A percentile compares a stretch with the other conserved stretches of the same genome.
Evolutionary conservation across 345 rosid genomes (phyloP).

Genomic region (Euphorbia peplus): DNA sequence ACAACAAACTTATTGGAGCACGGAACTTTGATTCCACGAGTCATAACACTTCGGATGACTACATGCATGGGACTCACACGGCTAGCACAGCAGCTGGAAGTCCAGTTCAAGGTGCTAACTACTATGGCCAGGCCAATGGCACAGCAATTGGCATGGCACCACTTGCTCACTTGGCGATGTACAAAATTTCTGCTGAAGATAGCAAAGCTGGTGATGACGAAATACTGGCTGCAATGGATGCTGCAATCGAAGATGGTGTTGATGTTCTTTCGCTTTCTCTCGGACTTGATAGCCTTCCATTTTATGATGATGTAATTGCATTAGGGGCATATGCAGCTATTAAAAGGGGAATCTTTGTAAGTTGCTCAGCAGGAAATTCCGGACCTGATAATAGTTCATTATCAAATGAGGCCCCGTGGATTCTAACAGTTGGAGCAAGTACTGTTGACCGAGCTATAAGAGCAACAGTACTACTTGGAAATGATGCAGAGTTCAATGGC

Average conservation of each 20-base stretch:
- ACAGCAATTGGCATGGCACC: slow-evolving; percentile 43
- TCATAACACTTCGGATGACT: neutral
- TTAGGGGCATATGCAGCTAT: slow-evolving; percentile 36
- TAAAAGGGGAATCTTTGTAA: slow-evolving; percentile 33
- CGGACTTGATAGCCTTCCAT: slow-evolving; percentile 26
- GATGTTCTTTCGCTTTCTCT: slow-evolving; percentile 59
- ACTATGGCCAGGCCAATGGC: slow-evolving; percentile 46
- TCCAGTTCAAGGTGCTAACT: slow-evolving; percentile 28
- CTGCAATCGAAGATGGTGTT: slow-evolving; percentile 60
- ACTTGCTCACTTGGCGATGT: slow-evolving; percentile 49
- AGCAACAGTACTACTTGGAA: slow-evolving; percentile 34
- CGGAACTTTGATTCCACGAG: slow-evolving; percentile 6
- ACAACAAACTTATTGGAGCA: slow-evolving; percentile 25
- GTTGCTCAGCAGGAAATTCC: slow-evolving; percentile 36
- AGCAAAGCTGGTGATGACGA: slow-evolving; percentile 44
- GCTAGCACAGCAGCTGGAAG: slow-evolving; percentile 45
- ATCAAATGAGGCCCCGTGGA: slow-evolving; percentile 39
- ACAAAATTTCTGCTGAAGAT: slow-evolving; percentile 50
- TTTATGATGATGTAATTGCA: slow-evolving; percentile 28
- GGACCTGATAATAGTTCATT: slow-evolving; percentile 27
- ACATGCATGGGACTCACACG: slow-evolving; percentile 24
- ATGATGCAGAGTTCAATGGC: slow-evolving; percentile 6
- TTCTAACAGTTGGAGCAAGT: slow-evolving; percentile 38
- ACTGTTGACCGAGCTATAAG: slow-evolving; percentile 29
- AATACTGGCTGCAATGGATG: slow-evolving; percentile 56